phyloP scores from a whole-genome alignment of 208 protist species.

The Naegleria gruberi region DNA sequence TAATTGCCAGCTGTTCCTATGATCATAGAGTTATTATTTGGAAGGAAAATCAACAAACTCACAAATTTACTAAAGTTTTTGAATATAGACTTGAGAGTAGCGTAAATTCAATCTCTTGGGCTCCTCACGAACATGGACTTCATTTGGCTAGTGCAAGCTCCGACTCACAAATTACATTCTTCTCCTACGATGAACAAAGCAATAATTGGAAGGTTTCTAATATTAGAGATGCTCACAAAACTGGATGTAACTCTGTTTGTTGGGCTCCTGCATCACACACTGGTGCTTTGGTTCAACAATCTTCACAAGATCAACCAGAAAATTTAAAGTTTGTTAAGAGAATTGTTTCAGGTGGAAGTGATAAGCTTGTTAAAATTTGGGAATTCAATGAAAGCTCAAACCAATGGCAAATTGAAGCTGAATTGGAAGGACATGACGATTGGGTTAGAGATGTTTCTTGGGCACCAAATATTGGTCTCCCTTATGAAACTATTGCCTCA shows the following conservation, averaged over 20 bases:
- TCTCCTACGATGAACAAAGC: constrained; percentile 37
- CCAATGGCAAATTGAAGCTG: not conserved
- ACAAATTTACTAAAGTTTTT: constrained; percentile 46
- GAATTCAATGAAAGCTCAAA: not conserved
- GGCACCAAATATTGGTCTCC: constrained; percentile 21
- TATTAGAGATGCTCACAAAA: constrained; percentile 41
- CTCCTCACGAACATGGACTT: constrained; percentile 57
- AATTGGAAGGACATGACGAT: not conserved
- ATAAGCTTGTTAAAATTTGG: constrained; percentile 67
- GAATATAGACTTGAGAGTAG: constrained; percentile 46
- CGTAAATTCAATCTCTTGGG: constrained; percentile 61
- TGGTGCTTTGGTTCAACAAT: constrained; percentile 28
- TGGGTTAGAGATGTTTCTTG: constrained; percentile 21
- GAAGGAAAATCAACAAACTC: constrained; percentile 65
- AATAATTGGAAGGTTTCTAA: constrained; percentile 31
- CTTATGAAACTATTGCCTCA: constrained; percentile 16
- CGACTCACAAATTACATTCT: constrained; percentile 52
- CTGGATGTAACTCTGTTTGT: constrained; percentile 55
- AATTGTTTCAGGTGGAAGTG: constrained; percentile 59
- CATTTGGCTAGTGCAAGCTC: constrained; percentile 53
- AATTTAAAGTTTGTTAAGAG: constrained; percentile 22
- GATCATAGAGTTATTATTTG: constrained; percentile 92
- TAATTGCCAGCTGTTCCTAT: constrained; percentile 92
- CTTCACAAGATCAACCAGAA: not conserved
- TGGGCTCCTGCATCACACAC: constrained; percentile 49